Percentiles rank a stretch among this genome's conserved stretches.
Evolutionary conservation across 768 basidiomycete genomes (phyloP).

Genomic region (Cantharellus anzutake): DNA sequence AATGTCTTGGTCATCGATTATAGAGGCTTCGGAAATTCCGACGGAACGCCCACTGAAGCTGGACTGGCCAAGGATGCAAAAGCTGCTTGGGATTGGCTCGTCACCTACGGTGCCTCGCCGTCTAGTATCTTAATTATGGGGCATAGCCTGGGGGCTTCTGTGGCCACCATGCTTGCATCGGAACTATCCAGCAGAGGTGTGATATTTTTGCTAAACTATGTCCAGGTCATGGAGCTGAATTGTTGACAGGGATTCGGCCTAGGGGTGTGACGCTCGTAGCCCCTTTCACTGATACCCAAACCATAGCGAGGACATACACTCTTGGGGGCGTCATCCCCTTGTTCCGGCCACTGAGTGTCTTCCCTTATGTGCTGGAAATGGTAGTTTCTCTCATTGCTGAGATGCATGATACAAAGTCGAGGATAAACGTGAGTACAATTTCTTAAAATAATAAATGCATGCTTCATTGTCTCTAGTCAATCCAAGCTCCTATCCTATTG

Average conservation of each 20-base stretch:
- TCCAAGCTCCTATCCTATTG: constrained; percentile 49
- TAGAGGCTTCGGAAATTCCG: constrained; percentile 79
- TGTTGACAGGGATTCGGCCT: constrained; percentile 12
- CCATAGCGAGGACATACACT: constrained; percentile 46
- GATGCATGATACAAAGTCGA: constrained; percentile 41
- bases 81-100: constrained; percentile 65
- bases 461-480: constrained; percentile 24
- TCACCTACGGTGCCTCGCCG: constrained; percentile 27
- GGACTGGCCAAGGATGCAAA: constrained; percentile 55
- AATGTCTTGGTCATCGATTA: constrained; percentile 85
- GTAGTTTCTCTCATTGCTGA: constrained; percentile 12
- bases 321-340: constrained; percentile 50
- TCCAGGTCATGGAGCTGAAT: background rate
- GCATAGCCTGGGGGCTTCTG: constrained; percentile 79
- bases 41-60: constrained; percentile 52
- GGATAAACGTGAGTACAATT: constrained; percentile 31
- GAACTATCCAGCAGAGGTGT: constrained; percentile 20
- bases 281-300: constrained; percentile 39
- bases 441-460: background rate
- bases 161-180: constrained; percentile 28
- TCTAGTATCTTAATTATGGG: constrained; percentile 57
- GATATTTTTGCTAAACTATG: background rate
- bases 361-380: constrained; percentile 29
- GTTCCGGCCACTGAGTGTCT: constrained; percentile 42
- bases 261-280: constrained; percentile 32